Base-by-base conservation (phyloP, 495 filamentous ascomycete genomes). In the Schizothecium vesticola region DNA sequence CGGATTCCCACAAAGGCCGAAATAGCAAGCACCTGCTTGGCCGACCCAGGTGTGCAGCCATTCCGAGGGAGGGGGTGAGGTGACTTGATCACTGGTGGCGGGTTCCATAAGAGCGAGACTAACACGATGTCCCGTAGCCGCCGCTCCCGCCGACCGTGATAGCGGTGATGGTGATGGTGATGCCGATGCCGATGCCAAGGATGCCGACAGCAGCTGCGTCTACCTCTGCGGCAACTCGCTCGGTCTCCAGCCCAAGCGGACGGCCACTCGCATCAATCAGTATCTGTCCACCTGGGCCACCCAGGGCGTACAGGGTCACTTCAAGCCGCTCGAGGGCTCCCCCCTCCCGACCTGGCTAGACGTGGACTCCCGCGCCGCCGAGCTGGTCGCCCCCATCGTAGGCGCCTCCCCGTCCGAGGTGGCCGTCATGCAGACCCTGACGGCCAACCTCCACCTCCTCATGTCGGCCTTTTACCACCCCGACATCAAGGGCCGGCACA, bases 161-260 rank as follows among this genome's bases (percentile, higher is more conserved):
- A 67, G 70, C 68, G 61, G 70, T 66, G 68, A 68, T 59, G 60
- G 67, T 69, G 66, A 67, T 62, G 61, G 70, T 66, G 68, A 68
- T 59, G 60, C 66, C 70, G 66, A 67, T 62, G 71, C 75, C 64
- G 31, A 13, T 0, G 28, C 0, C 28, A 29, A 29, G 1, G 66
- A 70, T 23, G 69, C 43, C 56, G 67, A 71, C 29, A 76, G 83
- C 58, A 74, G 75, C 55, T 90, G 87, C 77, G 90, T 92, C 73
- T 99, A 99, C 77, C 85, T 99, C 56, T 97, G 94, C 74, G 95
- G 95, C n/a, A 97, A 99, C 80, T 99, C 95, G 5, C 85, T 99
- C 11, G 95, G 95, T 56, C 84, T 96, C 33, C 95, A 98, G 75
- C 96, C 95, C 51, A 87, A 86, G 66, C 84, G 85, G 65, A 92